A percentile compares a stretch with the other conserved stretches of the same genome.
phyloP scores from a whole-genome alignment of 345 rosid species.

The Hirschfeldia incana region DNA sequence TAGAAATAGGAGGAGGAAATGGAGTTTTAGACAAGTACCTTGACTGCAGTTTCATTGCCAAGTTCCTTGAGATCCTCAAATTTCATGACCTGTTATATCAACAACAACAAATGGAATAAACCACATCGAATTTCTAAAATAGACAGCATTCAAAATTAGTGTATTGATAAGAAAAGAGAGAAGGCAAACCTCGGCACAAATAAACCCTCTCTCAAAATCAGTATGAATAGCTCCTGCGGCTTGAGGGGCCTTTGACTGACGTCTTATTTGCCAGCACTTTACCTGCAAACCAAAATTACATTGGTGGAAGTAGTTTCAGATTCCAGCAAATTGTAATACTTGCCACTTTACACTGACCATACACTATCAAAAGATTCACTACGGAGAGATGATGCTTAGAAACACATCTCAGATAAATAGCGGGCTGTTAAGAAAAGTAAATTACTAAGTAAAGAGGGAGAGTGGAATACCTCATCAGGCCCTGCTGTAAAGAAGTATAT shows the following conservation, averaged over 20 bases:
- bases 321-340: neutral
- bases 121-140: neutral
- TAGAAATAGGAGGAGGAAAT: neutral
- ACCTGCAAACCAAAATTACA: conserved; percentile 55
- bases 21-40: conserved; percentile 49
- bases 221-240: conserved; percentile 95
- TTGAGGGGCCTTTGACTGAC: conserved; percentile 95
- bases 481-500: conserved; percentile 98
- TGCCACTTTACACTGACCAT: neutral
- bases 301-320: neutral
- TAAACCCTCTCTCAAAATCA: conserved; percentile 96
- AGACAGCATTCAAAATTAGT: conserved; percentile 12
- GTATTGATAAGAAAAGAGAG: conserved; percentile 24
- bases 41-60: conserved; percentile 84
- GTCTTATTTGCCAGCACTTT: conserved; percentile 97
- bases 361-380: neutral
- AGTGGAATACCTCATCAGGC: conserved; percentile 79
- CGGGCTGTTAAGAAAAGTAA: neutral
- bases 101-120: conserved; percentile 15
- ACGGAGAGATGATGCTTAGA: neutral
- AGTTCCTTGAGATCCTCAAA: conserved; percentile 95
- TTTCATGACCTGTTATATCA: conserved; percentile 79
- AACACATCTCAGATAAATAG: neutral
- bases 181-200: conserved; percentile 88
- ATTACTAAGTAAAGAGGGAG: conserved; percentile 7